These are phyloP conservation scores for Ambrosiella xylebori DNA, from an alignment of 2,329 filamentous ascomycete species.

Conservation along the genomic window DNA sequence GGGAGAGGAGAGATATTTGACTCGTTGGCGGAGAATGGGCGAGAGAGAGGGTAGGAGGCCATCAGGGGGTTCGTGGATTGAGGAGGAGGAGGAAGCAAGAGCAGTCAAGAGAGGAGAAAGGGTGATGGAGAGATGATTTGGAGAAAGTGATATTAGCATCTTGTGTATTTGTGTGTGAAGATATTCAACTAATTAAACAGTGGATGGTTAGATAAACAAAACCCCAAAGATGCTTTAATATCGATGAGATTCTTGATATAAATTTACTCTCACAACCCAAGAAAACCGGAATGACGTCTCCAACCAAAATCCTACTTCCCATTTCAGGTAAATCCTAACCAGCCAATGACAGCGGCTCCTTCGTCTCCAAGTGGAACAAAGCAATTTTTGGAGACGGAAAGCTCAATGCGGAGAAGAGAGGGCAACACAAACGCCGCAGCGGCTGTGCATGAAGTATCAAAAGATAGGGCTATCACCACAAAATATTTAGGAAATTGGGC, in stretches of 20 bases:
- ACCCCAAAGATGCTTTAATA: background rate
- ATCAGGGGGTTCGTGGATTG: constrained; percentile 38
- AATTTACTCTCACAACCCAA: background rate
- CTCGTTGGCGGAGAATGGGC: constrained; percentile 47
- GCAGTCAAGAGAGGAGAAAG: constrained; percentile 41
- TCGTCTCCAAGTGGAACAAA: background rate
- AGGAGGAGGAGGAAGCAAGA: constrained; percentile 39
- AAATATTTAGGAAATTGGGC: too few species aligned
- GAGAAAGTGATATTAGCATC: constrained; percentile 13
- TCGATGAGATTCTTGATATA: background rate
- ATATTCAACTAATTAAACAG: background rate
- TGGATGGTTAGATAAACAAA: background rate
- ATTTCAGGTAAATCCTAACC: background rate
- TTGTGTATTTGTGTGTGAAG: background rate
- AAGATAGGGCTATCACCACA: too few species aligned
- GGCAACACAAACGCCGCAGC: background rate
- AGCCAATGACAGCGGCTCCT: background rate
- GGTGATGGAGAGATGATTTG: constrained; percentile 28
- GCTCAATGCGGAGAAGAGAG: background rate
- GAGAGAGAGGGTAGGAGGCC: constrained; percentile 43
- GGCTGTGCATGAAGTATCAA: background rate
- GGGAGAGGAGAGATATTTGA: constrained; percentile 42
- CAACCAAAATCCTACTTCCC: background rate
- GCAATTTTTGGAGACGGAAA: constrained; percentile 2
- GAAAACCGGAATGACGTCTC: background rate